Percentiles rank a stretch among this genome's conserved stretches.
These are phyloP conservation scores for Paecilomyces dactylethromorphus DNA, from an alignment of 2,329 filamentous ascomycete species.

Conservation along the genomic window DNA sequence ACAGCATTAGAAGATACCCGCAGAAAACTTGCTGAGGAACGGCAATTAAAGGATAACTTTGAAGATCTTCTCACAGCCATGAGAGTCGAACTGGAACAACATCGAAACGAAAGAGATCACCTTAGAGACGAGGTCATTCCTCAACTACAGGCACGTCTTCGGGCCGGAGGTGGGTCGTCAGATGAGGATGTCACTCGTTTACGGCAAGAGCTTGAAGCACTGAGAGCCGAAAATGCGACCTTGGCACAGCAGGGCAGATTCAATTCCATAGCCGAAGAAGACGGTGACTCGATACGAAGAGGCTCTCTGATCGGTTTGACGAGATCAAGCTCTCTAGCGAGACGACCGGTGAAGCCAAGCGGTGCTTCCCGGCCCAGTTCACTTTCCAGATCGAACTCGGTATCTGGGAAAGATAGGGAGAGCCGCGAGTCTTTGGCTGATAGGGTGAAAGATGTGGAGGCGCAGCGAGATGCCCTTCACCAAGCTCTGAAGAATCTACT, in stretches of 20 bases:
- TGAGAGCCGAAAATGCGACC: conserved; percentile 47
- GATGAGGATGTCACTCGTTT: conserved; percentile 55
- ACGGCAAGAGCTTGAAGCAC: conserved; percentile 72
- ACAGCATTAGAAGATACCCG: conserved; percentile 72
- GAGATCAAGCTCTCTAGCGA: conserved; percentile 62
- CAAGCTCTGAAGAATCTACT: conserved; percentile 77
- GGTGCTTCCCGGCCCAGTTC: conserved; percentile 37
- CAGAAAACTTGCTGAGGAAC: conserved; percentile 75
- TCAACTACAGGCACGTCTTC: conserved; percentile 63
- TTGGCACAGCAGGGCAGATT: conserved; percentile 47
- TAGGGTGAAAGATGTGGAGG: conserved; percentile 83
- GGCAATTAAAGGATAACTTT: conserved; percentile 83
- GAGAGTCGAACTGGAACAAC: conserved; percentile 71
- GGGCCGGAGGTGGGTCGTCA: conserved; percentile 30
- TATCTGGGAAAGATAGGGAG: conserved; percentile 48
- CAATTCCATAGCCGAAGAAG: conserved; percentile 57
- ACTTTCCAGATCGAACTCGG: conserved; percentile 54
- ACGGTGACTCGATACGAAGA: conserved; percentile 35
- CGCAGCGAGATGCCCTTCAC: conserved; percentile 88
- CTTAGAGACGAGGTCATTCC: conserved; percentile 83
- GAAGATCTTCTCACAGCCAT: conserved; percentile 84
- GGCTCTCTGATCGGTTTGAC: conserved; percentile 49
- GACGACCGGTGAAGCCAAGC: conserved; percentile 39
- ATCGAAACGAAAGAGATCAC: conserved; percentile 75
- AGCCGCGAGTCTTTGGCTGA: conserved; percentile 67